Evolutionary conservation across 345 rosid genomes (phyloP).

Genomic region (Geranium brycei): DNA sequence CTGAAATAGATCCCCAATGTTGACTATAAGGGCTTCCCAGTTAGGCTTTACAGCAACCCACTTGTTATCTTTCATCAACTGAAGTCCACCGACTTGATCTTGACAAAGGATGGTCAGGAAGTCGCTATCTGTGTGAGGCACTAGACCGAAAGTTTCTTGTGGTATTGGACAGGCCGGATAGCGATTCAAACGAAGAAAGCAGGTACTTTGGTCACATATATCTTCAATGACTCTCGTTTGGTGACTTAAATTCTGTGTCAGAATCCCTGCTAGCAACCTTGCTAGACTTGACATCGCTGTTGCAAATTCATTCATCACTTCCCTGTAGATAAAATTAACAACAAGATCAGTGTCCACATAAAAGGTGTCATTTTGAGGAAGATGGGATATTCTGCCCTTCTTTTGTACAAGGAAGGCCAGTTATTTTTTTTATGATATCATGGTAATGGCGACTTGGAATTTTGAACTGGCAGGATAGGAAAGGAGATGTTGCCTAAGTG

Average conservation of each 20-base stretch:
- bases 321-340: constrained; percentile 16
- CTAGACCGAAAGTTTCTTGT: constrained; percentile 30
- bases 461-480: too few relatives aligned
- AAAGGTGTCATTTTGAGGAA: too few relatives aligned
- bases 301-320: constrained; percentile 36
- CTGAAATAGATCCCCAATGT: constrained; percentile 68
- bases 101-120: constrained; percentile 53
- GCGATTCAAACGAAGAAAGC: constrained; percentile 48
- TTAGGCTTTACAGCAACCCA: constrained; percentile 65
- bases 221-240: constrained; percentile 12
- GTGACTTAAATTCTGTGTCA: constrained; percentile 30
- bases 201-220: constrained; percentile 33
- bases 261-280: constrained; percentile 32
- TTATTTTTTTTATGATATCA: too few relatives aligned
- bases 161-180: constrained; percentile 46
- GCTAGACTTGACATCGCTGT: constrained; percentile 44
- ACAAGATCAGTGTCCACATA: background rate
- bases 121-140: constrained; percentile 66
- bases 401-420: too few relatives aligned
- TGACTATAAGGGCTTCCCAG: constrained; percentile 51
- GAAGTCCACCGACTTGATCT: constrained; percentile 67
- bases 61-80: constrained; percentile 47
- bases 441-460: too few relatives aligned
- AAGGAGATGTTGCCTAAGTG: too few relatives aligned
- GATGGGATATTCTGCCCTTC: too few relatives aligned